Percentiles rank a stretch among this genome's conserved stretches.
Evolutionary conservation across 768 basidiomycete species (phyloP).

Genomic region (Ramaria sp.): DNA sequence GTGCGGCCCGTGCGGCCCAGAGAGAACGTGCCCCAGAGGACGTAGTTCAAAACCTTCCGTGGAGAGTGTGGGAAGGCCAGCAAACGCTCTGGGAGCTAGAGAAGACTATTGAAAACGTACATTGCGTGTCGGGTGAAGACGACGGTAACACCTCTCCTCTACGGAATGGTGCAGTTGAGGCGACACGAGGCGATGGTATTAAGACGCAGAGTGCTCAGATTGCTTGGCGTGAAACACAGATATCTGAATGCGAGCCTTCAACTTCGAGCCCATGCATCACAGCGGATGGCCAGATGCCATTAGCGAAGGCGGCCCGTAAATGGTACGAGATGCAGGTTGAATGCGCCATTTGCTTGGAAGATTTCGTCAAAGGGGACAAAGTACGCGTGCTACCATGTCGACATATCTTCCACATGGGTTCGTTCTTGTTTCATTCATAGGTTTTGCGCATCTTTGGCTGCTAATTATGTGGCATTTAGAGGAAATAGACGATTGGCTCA

Average conservation of each 20-base stretch:
- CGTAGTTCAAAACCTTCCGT: constrained; percentile 68
- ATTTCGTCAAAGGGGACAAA: constrained; percentile 79
- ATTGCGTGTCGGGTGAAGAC: neutral
- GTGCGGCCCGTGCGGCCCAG: constrained; percentile 70
- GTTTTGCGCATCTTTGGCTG: too few relatives aligned
- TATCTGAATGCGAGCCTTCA: neutral
- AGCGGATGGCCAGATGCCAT: constrained; percentile 5
- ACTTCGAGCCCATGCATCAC: neutral
- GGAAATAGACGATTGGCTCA: constrained; percentile 89
- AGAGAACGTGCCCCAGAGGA: constrained; percentile 78
- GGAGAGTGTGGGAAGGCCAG: constrained; percentile 68
- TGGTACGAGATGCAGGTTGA: constrained; percentile 81
- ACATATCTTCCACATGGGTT: constrained; percentile 80
- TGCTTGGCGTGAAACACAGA: too few relatives aligned
- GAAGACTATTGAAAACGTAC: constrained; percentile 3
- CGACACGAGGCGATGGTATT: too few relatives aligned
- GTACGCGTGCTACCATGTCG: constrained; percentile 90
- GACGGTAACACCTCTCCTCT: neutral
- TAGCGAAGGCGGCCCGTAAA: neutral
- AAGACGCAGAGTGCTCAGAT: neutral
- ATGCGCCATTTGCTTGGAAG: constrained; percentile 88
- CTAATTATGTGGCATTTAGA: constrained; percentile 15
- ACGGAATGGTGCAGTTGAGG: neutral
- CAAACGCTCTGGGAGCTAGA: constrained; percentile 36
- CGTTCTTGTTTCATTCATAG: neutral